These are phyloP conservation scores for Paraconiothyrium brasiliense DNA, from an alignment of 2,329 filamentous ascomycete species.

Conservation along the genomic window DNA sequence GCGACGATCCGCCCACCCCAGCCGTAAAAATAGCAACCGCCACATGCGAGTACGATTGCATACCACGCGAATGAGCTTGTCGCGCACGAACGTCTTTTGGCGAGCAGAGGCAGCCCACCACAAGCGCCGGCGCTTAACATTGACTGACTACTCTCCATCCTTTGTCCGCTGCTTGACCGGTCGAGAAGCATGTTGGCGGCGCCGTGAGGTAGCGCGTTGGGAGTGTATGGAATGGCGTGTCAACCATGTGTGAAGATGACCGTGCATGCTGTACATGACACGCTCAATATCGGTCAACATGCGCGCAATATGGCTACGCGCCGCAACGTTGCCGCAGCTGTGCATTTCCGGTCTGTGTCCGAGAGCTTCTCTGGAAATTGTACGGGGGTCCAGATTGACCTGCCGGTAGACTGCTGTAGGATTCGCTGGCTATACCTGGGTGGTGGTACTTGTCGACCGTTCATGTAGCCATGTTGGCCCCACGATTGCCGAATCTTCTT, in stretches of 20 bases:
- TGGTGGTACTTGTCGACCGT: background rate
- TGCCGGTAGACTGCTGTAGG: background rate
- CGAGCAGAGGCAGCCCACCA: background rate
- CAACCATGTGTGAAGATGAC: background rate
- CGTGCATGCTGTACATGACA: conserved; percentile 4
- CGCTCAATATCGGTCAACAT: conserved; percentile 4
- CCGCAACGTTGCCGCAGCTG: conserved; percentile 1
- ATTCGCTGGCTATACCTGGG: background rate
- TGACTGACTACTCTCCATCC: background rate
- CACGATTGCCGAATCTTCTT: background rate
- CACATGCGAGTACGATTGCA: conserved; percentile 6
- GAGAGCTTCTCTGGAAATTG: background rate
- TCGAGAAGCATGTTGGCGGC: background rate
- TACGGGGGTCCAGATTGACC: background rate
- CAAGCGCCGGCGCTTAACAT: conserved; percentile 1
- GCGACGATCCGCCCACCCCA: conserved; percentile 3
- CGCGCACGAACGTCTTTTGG: conserved; percentile 1
- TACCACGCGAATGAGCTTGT: conserved; percentile 15
- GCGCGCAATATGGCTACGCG: conserved; percentile 12
- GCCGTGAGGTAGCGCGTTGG: background rate
- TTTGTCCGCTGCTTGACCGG: background rate
- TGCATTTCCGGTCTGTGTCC: conserved; percentile 7
- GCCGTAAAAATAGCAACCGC: conserved; percentile 13
- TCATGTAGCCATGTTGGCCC: conserved; percentile 1
- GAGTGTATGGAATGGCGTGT: background rate